Evolutionary conservation across 106 monocot species (phyloP).

Genomic region (Dioscorea alata): DNA sequence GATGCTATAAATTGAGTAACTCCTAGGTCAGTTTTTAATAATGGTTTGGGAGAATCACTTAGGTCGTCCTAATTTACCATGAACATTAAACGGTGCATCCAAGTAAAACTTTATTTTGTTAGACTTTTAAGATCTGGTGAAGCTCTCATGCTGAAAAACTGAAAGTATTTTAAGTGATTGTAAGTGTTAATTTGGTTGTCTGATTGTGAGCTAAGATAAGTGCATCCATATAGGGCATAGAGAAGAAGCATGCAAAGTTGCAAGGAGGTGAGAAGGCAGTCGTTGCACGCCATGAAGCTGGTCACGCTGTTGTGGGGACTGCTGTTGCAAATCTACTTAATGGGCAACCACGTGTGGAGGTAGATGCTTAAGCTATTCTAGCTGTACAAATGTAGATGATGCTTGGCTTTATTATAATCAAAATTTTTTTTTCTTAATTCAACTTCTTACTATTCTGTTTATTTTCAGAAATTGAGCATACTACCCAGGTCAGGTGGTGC

Average conservation of each 20-base stretch:
- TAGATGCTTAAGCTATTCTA: constrained; percentile 11
- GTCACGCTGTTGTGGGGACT: constrained; percentile 96
- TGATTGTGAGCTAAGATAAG: background rate
- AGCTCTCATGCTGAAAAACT: too few species aligned
- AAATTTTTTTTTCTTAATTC: too few species aligned
- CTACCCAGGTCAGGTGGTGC: constrained; percentile 96
- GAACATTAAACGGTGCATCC: too few species aligned
- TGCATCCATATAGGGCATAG: constrained; percentile 60
- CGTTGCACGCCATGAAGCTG: constrained; percentile 96
- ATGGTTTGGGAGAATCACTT: too few species aligned
- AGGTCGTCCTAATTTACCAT: too few species aligned
- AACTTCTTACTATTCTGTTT: background rate
- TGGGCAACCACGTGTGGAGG: constrained; percentile 94
- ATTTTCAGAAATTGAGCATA: constrained; percentile 88
- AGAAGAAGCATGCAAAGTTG: constrained; percentile 96
- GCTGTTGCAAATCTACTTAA: constrained; percentile 83
- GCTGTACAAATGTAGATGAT: background rate
- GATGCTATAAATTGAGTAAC: too few species aligned
- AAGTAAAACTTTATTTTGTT: too few species aligned
- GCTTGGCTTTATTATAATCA: background rate
- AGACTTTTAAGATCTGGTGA: too few species aligned
- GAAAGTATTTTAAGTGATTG: too few species aligned
- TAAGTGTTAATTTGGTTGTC: too few species aligned
- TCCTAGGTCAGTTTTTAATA: too few species aligned
- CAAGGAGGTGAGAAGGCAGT: constrained; percentile 83